Conservation (phyloP, 2,329 filamentous ascomycete genomes). For the Coniochaeta sp. region DNA sequence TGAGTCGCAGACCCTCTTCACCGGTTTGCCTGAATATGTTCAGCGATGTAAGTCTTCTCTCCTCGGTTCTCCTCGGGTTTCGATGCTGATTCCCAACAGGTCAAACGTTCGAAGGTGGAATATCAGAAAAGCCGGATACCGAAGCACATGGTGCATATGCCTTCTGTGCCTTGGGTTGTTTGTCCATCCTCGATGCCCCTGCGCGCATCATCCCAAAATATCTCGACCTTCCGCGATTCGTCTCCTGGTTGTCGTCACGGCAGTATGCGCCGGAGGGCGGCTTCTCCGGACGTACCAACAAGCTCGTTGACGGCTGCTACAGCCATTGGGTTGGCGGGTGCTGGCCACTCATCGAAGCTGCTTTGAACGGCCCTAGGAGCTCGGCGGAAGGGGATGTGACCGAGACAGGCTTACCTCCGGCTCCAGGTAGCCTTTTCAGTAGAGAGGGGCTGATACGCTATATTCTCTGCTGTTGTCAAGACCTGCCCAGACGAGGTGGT, state of each 20-base stretch:
- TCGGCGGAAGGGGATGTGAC: constrained; percentile 8
- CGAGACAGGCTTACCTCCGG: constrained; percentile 19
- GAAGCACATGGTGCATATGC: constrained; percentile 97
- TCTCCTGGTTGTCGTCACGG: constrained; percentile 82
- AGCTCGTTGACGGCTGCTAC: constrained; percentile 96
- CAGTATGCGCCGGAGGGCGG: constrained; percentile 90
- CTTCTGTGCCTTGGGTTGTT: constrained; percentile 85
- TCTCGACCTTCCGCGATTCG: constrained; percentile 68
- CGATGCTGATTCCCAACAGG: constrained; percentile 36
- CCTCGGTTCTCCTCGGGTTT: neutral
- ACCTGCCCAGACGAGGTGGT: constrained; percentile 62
- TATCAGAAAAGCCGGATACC: constrained; percentile 74
- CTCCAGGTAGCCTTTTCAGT: constrained; percentile 57
- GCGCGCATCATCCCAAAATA: constrained; percentile 67
- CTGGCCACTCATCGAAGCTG: constrained; percentile 85
- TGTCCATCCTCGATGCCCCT: constrained; percentile 78
- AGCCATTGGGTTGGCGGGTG: constrained; percentile 96
- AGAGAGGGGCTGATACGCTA: constrained; percentile 82
- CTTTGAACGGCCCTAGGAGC: constrained; percentile 38
- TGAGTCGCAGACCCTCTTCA: constrained; percentile 56
- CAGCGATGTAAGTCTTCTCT: constrained; percentile 53
- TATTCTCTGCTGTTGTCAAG: constrained; percentile 83
- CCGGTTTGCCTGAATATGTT: constrained; percentile 72
- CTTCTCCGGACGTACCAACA: constrained; percentile 91
- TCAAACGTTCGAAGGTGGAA: constrained; percentile 92